Evolutionary conservation across 2,329 filamentous ascomycete genomes (phyloP), one percentile per base, ranked within the genome.

Genomic region (Monilinia aucupariae): DNA sequence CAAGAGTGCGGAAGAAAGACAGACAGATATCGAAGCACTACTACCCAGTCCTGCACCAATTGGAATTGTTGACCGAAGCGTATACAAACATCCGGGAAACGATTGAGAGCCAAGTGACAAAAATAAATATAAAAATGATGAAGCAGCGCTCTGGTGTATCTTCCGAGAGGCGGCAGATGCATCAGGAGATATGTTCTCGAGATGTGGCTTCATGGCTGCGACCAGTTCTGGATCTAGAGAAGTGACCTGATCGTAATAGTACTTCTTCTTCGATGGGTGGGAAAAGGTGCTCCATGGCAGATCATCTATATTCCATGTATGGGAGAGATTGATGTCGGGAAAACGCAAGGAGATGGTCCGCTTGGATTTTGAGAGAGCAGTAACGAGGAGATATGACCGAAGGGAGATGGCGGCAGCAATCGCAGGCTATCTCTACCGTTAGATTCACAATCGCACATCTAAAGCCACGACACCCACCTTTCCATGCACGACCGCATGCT

Each of bases 401-500:
- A 99, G 83, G 34, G 94, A 96, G 64, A 99, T 96, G 37, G 94
- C 88, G 30, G 94, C 96, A 59, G 94, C 94, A 76, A 99, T 93
- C 64, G 94, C 93, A 69, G 92, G 86, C 88, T 92, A 69, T 43
- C 10, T 59, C 37, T 15, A 49, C 20, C 34, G 22, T 56, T 41
- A 56, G 43, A 49, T n/a, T 20, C 15, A 22, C 45, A 22, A 30
- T 25, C 22, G 52, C 41, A 48, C 4, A 22, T 22, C 22, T 49
- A 15, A 25, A 27, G 50, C 32, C 48, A 56, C 39, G 32, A 25
- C 39, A 70, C 77, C 62, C 78, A 90, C 89, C 84, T 97, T 97
- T 73, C 92, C 92, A 74, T 99, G 86, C 25, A 99, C 94, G n/a
- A 97, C 94, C 2, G 94, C 90, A 78, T 99, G 94, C 76, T 99